Evolutionary conservation across 768 basidiomycete species (phyloP).

Genomic region (Lactarius sanguifluus): DNA sequence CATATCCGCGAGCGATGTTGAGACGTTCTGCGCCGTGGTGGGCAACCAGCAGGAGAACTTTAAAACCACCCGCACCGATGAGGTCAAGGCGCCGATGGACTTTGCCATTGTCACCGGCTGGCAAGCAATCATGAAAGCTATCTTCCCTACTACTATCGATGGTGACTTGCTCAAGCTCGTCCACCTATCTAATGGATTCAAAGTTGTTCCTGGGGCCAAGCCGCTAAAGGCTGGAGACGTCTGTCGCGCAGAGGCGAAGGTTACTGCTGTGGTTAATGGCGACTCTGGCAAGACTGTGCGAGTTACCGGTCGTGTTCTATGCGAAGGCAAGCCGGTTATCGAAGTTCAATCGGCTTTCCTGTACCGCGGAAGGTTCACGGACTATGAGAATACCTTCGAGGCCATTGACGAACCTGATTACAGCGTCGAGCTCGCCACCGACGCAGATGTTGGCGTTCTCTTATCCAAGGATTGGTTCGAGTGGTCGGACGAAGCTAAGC

Average conservation of each 20-base stretch:
- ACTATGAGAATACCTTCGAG: constrained; percentile 97
- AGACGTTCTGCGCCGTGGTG: constrained; percentile 88
- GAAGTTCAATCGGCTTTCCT: constrained; percentile 96
- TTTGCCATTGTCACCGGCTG: constrained; percentile 98
- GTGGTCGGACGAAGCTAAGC: constrained; percentile 82
- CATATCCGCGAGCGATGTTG: constrained; percentile 73
- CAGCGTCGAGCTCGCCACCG: constrained; percentile 66
- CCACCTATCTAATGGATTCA: constrained; percentile 97
- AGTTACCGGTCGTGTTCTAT: constrained; percentile 81
- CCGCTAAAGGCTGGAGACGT: constrained; percentile 83
- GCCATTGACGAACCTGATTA: constrained; percentile 89
- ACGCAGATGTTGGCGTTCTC: constrained; percentile 85
- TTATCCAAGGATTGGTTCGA: constrained; percentile 98
- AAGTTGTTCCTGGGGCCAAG: constrained; percentile 72
- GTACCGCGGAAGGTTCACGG: constrained; percentile 91
- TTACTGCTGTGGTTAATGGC: constrained; percentile 85
- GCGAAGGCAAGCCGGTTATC: constrained; percentile 77
- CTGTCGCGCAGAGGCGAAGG: constrained; percentile 86
- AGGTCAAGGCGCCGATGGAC: constrained; percentile 93
- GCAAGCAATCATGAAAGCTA: constrained; percentile 99
- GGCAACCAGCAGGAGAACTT: constrained; percentile 93
- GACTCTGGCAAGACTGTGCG: constrained; percentile 93
- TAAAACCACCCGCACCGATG: constrained; percentile 68
- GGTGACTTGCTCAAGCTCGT: constrained; percentile 95
- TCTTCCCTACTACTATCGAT: constrained; percentile 90